Conservation (phyloP, 2,329 filamentous ascomycete species). For the Trichocomaceae sp. region DNA sequence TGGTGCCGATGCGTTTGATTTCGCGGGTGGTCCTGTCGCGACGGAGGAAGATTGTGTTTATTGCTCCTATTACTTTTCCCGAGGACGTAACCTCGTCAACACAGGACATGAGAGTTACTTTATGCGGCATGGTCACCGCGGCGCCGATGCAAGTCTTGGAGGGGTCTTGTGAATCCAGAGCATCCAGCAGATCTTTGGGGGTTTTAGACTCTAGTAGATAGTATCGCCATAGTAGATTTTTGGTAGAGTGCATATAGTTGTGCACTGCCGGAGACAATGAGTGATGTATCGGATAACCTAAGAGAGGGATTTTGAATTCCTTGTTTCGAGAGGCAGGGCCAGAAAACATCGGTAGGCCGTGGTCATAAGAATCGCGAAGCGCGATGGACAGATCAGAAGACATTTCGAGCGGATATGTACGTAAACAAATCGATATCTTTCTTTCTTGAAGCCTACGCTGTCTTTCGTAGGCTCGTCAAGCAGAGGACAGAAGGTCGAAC, state of each 20-base stretch:
- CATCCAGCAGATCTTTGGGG: conserved; percentile 4
- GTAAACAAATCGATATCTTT: background rate
- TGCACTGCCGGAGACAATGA: conserved; percentile 12
- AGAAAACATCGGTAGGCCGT: conserved; percentile 3
- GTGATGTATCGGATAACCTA: conserved; percentile 12
- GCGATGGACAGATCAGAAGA: conserved; percentile 8
- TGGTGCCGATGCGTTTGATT: conserved; percentile 58
- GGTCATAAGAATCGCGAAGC: conserved; percentile 9
- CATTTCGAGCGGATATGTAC: background rate
- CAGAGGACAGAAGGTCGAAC: too few species aligned
- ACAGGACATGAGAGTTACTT: conserved; percentile 62
- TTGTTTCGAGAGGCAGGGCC: conserved; percentile 1
- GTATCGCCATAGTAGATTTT: conserved; percentile 13
- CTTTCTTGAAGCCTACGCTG: background rate
- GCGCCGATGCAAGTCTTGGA: conserved; percentile 42
- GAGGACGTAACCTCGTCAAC: conserved; percentile 65
- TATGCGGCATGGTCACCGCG: conserved; percentile 73
- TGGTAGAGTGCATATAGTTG: conserved; percentile 8
- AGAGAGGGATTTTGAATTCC: conserved; percentile 6
- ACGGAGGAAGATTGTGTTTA: conserved; percentile 35
- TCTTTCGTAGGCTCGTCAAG: too few species aligned
- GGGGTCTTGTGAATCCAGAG: background rate
- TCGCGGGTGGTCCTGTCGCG: conserved; percentile 27
- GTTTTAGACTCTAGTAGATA: conserved; percentile 13
- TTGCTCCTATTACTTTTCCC: conserved; percentile 18